phyloP scores from a whole-genome alignment of 106 monocot species.

The Platanthera zijinensis region DNA sequence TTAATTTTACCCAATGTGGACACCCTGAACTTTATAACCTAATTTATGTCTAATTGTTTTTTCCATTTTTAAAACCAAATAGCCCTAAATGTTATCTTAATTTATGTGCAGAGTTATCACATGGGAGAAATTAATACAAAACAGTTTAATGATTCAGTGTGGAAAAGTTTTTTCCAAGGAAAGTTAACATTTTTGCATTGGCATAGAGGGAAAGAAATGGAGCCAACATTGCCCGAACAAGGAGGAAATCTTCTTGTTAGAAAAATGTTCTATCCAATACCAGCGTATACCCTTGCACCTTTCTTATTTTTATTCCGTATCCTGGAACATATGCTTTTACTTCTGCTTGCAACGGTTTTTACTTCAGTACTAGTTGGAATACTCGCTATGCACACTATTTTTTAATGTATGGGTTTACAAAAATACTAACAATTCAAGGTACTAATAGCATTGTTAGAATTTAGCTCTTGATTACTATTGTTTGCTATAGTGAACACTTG shows the following conservation, averaged over 20 bases:
- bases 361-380: neutral
- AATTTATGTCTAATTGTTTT: neutral
- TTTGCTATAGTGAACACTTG: neutral
- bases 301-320: neutral
- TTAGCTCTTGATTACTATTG: neutral
- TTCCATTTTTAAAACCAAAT: neutral
- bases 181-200: conserved; percentile 79
- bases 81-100: neutral
- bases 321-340: neutral
- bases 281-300: conserved; percentile 39
- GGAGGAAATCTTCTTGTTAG: conserved; percentile 76
- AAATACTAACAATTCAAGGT: neutral
- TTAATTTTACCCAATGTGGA: neutral
- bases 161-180: conserved; percentile 85
- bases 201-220: conserved; percentile 80
- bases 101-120: conserved; percentile 55
- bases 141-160: conserved; percentile 61
- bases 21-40: neutral
- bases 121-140: conserved; percentile 68
- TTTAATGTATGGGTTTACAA: neutral
- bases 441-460: neutral
- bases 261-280: conserved; percentile 58
- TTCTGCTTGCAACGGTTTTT: neutral
- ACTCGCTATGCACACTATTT: neutral
- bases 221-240: conserved; percentile 41